A percentile compares a stretch with the other conserved stretches of the same genome.
These are phyloP conservation scores for Dipteronia dyeriana DNA, from an alignment of 345 rosid genomes.

Conservation along the genomic window DNA sequence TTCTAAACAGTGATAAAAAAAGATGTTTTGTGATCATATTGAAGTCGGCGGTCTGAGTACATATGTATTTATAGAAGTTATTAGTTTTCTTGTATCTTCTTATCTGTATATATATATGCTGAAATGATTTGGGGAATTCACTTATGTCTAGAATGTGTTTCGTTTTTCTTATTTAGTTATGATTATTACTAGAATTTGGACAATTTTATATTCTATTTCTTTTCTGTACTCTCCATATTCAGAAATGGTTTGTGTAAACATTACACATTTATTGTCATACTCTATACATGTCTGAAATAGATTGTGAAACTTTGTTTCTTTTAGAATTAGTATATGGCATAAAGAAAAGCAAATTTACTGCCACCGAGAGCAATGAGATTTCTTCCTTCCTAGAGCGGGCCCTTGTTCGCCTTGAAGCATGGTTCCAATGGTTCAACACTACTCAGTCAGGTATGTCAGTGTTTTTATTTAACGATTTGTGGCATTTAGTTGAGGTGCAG, in stretches of 20 bases:
- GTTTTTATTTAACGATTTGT: conserved; percentile 4
- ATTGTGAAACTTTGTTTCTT: conserved; percentile 14
- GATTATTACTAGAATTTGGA: conserved; percentile 11
- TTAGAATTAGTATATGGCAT: conserved; percentile 68
- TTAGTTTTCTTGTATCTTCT: conserved; percentile 5
- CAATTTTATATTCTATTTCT: conserved; percentile 1
- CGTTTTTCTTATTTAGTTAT: not conserved
- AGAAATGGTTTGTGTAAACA: conserved; percentile 4
- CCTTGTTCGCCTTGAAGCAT: conserved; percentile 75
- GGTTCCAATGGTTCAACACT: conserved; percentile 89
- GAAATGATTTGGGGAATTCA: not conserved
- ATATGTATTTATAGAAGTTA: not conserved
- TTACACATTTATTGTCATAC: not conserved
- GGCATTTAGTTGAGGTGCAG: not conserved
- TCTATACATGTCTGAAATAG: conserved; percentile 16
- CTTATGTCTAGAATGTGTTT: not conserved
- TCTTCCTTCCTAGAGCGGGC: conserved; percentile 71
- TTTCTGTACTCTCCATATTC: not conserved
- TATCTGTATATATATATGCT: not conserved
- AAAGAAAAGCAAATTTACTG: conserved; percentile 53
- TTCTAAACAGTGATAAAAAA: not conserved
- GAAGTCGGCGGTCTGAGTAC: not conserved
- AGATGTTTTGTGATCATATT: not conserved
- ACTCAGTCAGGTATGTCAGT: conserved; percentile 68
- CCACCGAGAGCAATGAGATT: conserved; percentile 55